Conservation (phyloP, 2,329 filamentous ascomycete species). For the Fusarium nematophilum region DNA sequence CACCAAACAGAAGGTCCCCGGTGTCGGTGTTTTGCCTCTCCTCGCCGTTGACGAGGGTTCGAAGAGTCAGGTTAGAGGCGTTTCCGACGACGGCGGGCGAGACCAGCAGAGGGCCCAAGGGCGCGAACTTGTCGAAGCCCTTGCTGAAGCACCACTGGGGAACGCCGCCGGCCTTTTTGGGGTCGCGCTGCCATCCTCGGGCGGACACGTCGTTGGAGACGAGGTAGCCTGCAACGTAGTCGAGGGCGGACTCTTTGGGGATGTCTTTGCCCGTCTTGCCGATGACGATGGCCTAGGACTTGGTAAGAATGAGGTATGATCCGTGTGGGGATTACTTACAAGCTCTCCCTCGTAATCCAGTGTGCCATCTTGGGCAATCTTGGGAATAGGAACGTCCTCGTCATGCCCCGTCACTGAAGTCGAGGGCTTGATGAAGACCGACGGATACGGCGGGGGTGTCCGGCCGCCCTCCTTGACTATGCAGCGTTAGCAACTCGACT, state of each 20-base stretch:
- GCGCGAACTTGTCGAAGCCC: constrained; percentile 65
- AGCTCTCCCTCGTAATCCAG: constrained; percentile 64
- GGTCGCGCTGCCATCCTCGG: constrained; percentile 64
- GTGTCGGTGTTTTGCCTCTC: constrained; percentile 60
- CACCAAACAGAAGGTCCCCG: constrained; percentile 61
- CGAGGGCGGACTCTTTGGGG: constrained; percentile 54
- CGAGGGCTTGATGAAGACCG: constrained; percentile 63
- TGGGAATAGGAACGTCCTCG: constrained; percentile 57
- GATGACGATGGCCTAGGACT: constrained; percentile 59
- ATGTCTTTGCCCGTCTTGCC: constrained; percentile 65
- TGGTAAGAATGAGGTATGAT: not conserved
- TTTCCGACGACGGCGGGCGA: constrained; percentile 45
- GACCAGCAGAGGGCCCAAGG: constrained; percentile 61
- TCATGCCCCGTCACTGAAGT: constrained; percentile 52
- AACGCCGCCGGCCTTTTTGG: constrained; percentile 52
- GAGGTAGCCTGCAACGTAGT: constrained; percentile 59
- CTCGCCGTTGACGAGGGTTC: constrained; percentile 62
- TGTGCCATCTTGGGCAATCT: constrained; percentile 58
- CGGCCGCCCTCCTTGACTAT: constrained; percentile 64
- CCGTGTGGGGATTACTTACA: constrained; percentile 29
- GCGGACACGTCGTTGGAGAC: constrained; percentile 66
- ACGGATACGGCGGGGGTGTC: constrained; percentile 60
- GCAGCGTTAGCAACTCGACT: not conserved
- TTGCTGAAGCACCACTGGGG: constrained; percentile 69
- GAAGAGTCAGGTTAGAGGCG: constrained; percentile 45